A percentile compares a stretch with the other conserved stretches of the same genome.
These are phyloP conservation scores for Fraxinus americana DNA, from an alignment of 257 asterid species.

Conservation along the genomic window DNA sequence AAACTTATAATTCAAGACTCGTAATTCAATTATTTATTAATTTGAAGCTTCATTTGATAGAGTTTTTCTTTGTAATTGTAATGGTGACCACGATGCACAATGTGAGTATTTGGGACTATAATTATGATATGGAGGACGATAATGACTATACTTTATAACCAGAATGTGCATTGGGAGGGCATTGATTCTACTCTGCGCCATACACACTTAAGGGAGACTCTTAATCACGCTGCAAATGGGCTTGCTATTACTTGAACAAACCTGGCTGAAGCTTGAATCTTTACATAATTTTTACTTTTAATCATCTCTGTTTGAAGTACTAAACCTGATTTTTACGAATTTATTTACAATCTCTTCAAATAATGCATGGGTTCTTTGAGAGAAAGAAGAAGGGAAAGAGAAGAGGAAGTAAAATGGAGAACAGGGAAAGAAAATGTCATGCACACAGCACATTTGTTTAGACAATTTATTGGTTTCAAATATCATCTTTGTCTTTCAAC, in stretches of 20 bases:
- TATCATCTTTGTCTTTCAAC: not conserved
- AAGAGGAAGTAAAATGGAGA: slow-evolving; percentile 1
- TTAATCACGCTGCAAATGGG: no score
- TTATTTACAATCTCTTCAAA: slow-evolving; percentile 1
- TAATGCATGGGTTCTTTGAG: slow-evolving; percentile 12
- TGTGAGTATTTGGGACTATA: no score
- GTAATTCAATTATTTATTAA: no score
- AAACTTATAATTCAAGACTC: not conserved
- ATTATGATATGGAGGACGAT: no score
- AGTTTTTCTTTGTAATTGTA: not conserved
- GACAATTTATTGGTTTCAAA: not conserved
- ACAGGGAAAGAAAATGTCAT: slow-evolving; percentile 3
- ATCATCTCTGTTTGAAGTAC: slow-evolving; percentile 6
- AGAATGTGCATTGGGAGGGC: no score
- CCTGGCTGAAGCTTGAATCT: slow-evolving; percentile 14
- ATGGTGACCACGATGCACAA: no score
- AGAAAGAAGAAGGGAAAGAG: slow-evolving; percentile 9
- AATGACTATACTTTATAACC: no score
- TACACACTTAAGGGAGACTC: no score
- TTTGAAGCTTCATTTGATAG: not conserved
- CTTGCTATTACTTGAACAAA: not conserved
- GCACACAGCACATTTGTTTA: slow-evolving; percentile 7
- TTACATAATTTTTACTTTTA: slow-evolving; percentile 6
- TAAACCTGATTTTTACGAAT: slow-evolving; percentile 4
- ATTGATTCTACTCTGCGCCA: no score